phyloP scores from a whole-genome alignment of 2,329 filamentous ascomycete species.

The Colletotrichum higginsianum region DNA sequence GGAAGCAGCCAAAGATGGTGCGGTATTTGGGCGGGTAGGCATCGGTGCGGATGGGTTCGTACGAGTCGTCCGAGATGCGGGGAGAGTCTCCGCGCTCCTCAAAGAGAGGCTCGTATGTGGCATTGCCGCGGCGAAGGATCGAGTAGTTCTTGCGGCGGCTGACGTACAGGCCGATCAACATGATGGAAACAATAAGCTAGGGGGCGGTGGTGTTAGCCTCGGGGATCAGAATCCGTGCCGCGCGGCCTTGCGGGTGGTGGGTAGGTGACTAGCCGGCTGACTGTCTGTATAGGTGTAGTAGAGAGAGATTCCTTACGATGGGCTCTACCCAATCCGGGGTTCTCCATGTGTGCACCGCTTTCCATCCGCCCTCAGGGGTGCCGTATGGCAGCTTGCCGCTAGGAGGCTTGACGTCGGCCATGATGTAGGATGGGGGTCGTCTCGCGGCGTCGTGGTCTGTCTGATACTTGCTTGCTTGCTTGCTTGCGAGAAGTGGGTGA shows the following conservation, averaged over 20 bases:
- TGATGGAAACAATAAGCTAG: constrained; percentile 55
- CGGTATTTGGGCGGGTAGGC: constrained; percentile 63
- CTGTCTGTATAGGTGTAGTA: background rate
- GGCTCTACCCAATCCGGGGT: constrained; percentile 54
- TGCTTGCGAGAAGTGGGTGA: background rate
- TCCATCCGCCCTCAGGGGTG: constrained; percentile 46
- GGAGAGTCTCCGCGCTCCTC: constrained; percentile 46
- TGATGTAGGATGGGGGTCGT: constrained; percentile 10
- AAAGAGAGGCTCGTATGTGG: constrained; percentile 45
- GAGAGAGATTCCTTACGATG: constrained; percentile 47
- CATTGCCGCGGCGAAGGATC: constrained; percentile 46
- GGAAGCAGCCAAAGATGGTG: constrained; percentile 62
- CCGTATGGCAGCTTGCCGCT: constrained; percentile 37
- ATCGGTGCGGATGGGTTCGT: constrained; percentile 45
- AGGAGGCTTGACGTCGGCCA: constrained; percentile 36
- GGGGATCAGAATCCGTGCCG: background rate
- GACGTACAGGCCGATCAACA: constrained; percentile 55
- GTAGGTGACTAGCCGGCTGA: too few species aligned
- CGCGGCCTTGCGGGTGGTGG: too few species aligned
- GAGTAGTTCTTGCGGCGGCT: constrained; percentile 55
- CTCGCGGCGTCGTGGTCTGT: background rate
- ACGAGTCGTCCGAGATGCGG: constrained; percentile 45
- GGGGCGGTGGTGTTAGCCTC: constrained; percentile 26
- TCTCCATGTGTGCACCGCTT: constrained; percentile 47
- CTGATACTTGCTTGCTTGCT: background rate